Conservation (phyloP, 108 stramenopile genomes). For the Licmophora abbreviata region DNA sequence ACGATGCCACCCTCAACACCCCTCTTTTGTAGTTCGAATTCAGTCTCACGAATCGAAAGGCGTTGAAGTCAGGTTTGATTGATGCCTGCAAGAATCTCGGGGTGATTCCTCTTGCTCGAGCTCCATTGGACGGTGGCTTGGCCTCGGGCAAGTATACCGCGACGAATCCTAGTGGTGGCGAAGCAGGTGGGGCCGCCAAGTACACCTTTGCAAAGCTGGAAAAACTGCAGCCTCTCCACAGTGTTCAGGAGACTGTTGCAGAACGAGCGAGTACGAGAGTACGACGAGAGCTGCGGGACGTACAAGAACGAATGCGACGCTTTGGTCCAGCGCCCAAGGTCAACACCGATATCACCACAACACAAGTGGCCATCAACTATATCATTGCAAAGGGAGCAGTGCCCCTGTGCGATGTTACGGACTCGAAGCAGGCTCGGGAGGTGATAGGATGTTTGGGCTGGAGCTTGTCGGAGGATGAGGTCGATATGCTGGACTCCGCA, state of each 20-base stretch:
- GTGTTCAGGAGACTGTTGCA: slow-evolving; percentile 41
- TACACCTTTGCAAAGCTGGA: slow-evolving; percentile 55
- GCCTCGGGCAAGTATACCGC: slow-evolving; percentile 71
- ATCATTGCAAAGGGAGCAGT: slow-evolving; percentile 80
- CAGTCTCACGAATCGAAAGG: slow-evolving; percentile 67
- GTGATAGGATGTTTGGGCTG: slow-evolving; percentile 77
- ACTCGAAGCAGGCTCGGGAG: slow-evolving; percentile 57
- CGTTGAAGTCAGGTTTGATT: slow-evolving; percentile 43
- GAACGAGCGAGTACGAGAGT: slow-evolving; percentile 50
- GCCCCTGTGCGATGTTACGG: slow-evolving; percentile 68
- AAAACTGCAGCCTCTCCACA: slow-evolving; percentile 60
- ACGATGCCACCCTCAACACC: background rate
- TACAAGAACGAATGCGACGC: slow-evolving; percentile 18
- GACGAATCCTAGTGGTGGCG: slow-evolving; percentile 73
- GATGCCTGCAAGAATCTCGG: slow-evolving; percentile 68
- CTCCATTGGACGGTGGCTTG: slow-evolving; percentile 72
- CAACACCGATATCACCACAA: slow-evolving; percentile 72
- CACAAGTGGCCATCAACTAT: slow-evolving; percentile 82
- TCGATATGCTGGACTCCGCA: slow-evolving; percentile 66
- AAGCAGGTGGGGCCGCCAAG: slow-evolving; percentile 29
- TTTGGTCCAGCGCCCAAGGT: slow-evolving; percentile 49
- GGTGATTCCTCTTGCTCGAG: slow-evolving; percentile 62
- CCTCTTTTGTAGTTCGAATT: slow-evolving; percentile 46
- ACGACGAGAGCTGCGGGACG: slow-evolving; percentile 19
- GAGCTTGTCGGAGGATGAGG: slow-evolving; percentile 73